Base-by-base conservation (phyloP, 2,329 filamentous ascomycete genomes). In the Sarocladiaceae sp. region DNA sequence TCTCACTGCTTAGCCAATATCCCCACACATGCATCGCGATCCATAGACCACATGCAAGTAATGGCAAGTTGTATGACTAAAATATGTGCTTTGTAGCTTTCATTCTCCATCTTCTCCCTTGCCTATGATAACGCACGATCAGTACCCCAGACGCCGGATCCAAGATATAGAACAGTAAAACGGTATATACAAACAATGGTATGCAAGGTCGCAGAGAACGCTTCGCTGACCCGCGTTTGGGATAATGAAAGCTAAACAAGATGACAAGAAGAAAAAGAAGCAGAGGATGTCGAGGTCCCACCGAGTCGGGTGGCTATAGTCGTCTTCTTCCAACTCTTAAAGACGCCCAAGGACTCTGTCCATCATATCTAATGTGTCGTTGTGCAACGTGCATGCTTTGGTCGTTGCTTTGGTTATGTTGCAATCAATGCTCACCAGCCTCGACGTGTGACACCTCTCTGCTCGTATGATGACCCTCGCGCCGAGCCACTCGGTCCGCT, bases 391-490 rank as follows among this genome's bases (percentile, higher is more conserved):
- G 37, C 7, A 40, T n/a, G n/a, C n/a, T n/a, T n/a, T n/a, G n/a
- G n/a, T n/a, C n/a, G n/a, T n/a, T n/a, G n/a, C n/a, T n/a, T n/a
- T n/a, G n/a, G n/a, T n/a, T n/a, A n/a, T n/a, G n/a, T n/a, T n/a
- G n/a, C n/a, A n/a, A n/a, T n/a, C n/a, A n/a, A n/a, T 58, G 44
- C 46, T 60, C 55, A 68, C 70, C 70, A 73, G n/a, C 66, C 69
- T 49, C 70, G 61, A 54, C 65, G 64, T 15, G 60, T 64, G 44
- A 63, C 64, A 42, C 67, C 67, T 31, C 67, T 64, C 25, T 61
- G 64, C 54, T 76, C 74, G 52, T 70, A 76, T 15, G 63, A 76
- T 15, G 63, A 63, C 42, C 64, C 66, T 52, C 69, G 65, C 26
- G 74, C 66, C 22, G 67, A 62, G 17, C 69, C 75, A 50, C 33